A percentile compares a stretch with the other conserved stretches of the same genome.
phyloP scores from a whole-genome alignment of 2,329 filamentous ascomycete species.

The Fusarium algeriense region DNA sequence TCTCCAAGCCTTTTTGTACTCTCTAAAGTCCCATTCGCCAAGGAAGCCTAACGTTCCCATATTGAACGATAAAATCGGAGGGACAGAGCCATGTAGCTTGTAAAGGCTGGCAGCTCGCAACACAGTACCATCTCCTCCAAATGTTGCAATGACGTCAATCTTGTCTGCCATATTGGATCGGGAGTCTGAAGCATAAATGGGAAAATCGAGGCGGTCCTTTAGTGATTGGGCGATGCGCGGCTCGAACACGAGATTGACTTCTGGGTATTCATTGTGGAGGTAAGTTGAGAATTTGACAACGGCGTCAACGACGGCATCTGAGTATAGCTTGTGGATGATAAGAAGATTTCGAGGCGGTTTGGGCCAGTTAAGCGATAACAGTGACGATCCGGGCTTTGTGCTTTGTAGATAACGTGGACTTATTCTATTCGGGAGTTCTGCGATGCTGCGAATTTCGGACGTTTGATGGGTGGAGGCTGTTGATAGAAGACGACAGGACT shows the following conservation, averaged over 20 bases:
- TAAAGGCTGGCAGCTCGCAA: constrained; percentile 65
- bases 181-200: constrained; percentile 72
- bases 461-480: constrained; percentile 57
- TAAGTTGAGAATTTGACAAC: constrained; percentile 74
- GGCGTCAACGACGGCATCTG: constrained; percentile 64
- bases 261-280: constrained; percentile 82
- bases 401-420: constrained; percentile 54
- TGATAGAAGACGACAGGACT: constrained; percentile 60
- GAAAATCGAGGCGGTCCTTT: constrained; percentile 77
- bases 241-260: constrained; percentile 86
- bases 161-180: constrained; percentile 75
- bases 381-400: constrained; percentile 62
- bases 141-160: constrained; percentile 88
- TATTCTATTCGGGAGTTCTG: constrained; percentile 51
- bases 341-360: constrained; percentile 68
- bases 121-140: constrained; percentile 79
- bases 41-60: constrained; percentile 97
- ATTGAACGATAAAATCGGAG: constrained; percentile 92
- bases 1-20: constrained; percentile 91
- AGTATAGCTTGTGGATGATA: constrained; percentile 70
- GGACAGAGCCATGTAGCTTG: constrained; percentile 82
- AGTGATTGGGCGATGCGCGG: constrained; percentile 77
- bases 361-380: constrained; percentile 68
- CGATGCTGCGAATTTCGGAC: constrained; percentile 49
- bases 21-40: constrained; percentile 94